phyloP scores from a whole-genome alignment of 352 stramenopile species.

The Pythium apleroticum region DNA sequence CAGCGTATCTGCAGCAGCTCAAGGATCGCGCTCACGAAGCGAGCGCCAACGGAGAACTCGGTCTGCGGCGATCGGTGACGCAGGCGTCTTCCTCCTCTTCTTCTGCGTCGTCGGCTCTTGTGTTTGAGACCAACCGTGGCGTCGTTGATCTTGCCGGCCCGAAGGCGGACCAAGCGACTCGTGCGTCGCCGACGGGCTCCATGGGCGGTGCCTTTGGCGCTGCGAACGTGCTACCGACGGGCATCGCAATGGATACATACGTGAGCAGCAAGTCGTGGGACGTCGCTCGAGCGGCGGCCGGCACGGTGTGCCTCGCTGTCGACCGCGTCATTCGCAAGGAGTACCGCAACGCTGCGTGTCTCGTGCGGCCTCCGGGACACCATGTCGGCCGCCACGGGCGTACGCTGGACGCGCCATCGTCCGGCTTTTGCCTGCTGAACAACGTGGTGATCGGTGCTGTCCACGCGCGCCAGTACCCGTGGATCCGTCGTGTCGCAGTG shows the following conservation, averaged over 20 bases:
- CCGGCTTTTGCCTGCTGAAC: conserved; percentile 98
- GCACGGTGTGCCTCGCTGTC: conserved; percentile 78
- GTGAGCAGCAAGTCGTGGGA: conserved; percentile 87
- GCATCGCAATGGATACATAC: conserved; percentile 79
- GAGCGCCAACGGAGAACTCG: conserved; percentile 6
- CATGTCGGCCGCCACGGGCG: conserved; percentile 86
- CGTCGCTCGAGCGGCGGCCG: conserved; percentile 73
- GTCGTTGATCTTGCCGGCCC: conserved; percentile 41
- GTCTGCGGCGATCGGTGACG: conserved; percentile 2
- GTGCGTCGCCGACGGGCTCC: conserved; percentile 37
- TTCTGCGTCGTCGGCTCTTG: conserved; percentile 41
- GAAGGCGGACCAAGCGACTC: conserved; percentile 32
- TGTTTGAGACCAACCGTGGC: conserved; percentile 79
- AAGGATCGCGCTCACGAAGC: conserved; percentile 67
- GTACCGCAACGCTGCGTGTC: conserved; percentile 79
- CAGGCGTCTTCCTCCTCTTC: conserved; percentile 34
- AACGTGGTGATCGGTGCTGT: conserved; percentile 98
- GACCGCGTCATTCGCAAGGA: conserved; percentile 80
- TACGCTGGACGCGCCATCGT: conserved; percentile 68
- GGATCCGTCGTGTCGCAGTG: conserved; percentile 94
- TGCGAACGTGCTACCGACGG: conserved; percentile 60
- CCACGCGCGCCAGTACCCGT: conserved; percentile 92
- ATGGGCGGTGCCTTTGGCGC: conserved; percentile 74
- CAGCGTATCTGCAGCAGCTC: conserved; percentile 75
- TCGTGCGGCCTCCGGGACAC: conserved; percentile 92